A percentile compares a stretch with the other conserved stretches of the same genome.
Evolutionary conservation across 495 filamentous ascomycete genomes (phyloP).

Genomic region (Neurospora sp.): DNA sequence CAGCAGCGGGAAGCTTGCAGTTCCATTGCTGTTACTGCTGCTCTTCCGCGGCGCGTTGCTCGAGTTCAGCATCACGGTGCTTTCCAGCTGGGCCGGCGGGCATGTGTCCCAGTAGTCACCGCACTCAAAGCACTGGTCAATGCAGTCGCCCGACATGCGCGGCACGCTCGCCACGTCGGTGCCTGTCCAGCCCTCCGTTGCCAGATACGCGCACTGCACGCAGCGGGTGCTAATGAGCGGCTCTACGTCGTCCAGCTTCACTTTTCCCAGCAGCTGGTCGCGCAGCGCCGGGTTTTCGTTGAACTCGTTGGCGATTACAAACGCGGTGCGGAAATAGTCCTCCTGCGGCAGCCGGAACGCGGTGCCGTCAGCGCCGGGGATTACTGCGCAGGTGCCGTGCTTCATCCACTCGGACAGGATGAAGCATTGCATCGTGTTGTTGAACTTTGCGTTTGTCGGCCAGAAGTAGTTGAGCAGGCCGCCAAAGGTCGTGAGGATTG

Average conservation of each 20-base stretch:
- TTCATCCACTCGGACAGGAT: constrained; percentile 4
- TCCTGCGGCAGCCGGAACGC: constrained; percentile 2
- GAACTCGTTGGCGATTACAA: background rate
- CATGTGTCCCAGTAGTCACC: background rate
- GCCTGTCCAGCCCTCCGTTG: background rate
- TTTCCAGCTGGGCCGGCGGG: constrained; percentile 1
- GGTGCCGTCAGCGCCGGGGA: background rate
- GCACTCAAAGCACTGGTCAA: constrained; percentile 1
- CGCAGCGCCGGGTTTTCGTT: background rate
- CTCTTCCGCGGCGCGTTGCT: background rate
- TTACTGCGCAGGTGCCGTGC: constrained; percentile 2
- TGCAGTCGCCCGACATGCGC: background rate
- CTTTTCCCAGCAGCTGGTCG: background rate
- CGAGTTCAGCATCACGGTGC: background rate
- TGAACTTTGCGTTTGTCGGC: background rate
- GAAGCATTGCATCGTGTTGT: constrained; percentile 1
- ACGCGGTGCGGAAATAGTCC: constrained; percentile 1
- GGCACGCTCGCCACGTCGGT: constrained; percentile 1
- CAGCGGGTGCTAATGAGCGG: constrained; percentile 1
- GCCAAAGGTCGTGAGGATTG: background rate
- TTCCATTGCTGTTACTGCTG: background rate
- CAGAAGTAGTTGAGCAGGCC: background rate
- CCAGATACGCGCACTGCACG: constrained; percentile 2
- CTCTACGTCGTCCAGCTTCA: background rate
- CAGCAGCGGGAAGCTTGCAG: background rate